A percentile compares a stretch with the other conserved stretches of the same genome.
phyloP scores from a whole-genome alignment of 2,329 filamentous ascomycete genomes.

The Alternaria angustiovoidea region DNA sequence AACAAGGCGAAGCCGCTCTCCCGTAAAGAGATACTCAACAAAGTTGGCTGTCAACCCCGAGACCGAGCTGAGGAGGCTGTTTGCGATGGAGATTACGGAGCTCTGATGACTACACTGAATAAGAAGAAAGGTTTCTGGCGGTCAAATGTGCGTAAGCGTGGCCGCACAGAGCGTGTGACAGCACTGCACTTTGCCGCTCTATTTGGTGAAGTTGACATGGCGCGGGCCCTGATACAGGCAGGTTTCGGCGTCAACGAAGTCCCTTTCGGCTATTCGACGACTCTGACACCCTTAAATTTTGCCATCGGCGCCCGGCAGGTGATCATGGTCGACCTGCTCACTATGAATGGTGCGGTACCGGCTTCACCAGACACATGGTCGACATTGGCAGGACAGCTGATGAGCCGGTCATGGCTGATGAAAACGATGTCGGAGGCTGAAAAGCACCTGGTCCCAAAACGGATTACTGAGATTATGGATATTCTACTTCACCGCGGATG shows the following conservation, averaged over 20 bases:
- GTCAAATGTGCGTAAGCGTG: slow-evolving; percentile 28
- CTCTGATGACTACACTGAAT: slow-evolving; percentile 24
- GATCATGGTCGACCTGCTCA: slow-evolving; percentile 32
- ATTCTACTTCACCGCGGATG: slow-evolving; percentile 28
- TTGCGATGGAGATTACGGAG: slow-evolving; percentile 22
- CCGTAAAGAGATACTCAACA: slow-evolving; percentile 30
- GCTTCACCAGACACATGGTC: slow-evolving; percentile 32
- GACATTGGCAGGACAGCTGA: slow-evolving; percentile 28
- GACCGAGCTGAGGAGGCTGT: slow-evolving; percentile 33
- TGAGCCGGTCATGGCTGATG: slow-evolving; percentile 32
- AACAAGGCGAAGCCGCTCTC: slow-evolving; percentile 6
- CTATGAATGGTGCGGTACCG: slow-evolving; percentile 25
- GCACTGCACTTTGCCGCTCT: slow-evolving; percentile 37
- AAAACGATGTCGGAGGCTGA: slow-evolving; percentile 34
- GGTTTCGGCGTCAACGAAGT: slow-evolving; percentile 32
- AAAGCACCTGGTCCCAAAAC: slow-evolving; percentile 18
- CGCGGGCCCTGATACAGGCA: slow-evolving; percentile 22
- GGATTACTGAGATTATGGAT: slow-evolving; percentile 24
- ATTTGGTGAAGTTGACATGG: slow-evolving; percentile 38
- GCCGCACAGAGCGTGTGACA: slow-evolving; percentile 30
- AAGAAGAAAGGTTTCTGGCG: slow-evolving; percentile 32
- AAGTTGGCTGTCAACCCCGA: slow-evolving; percentile 31
- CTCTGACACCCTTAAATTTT: slow-evolving; percentile 28
- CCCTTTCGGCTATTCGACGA: slow-evolving; percentile 34
- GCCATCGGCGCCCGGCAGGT: slow-evolving; percentile 36